These are phyloP conservation scores for Jackrogersella minutella DNA, from an alignment of 495 filamentous ascomycete species.

Conservation along the genomic window DNA sequence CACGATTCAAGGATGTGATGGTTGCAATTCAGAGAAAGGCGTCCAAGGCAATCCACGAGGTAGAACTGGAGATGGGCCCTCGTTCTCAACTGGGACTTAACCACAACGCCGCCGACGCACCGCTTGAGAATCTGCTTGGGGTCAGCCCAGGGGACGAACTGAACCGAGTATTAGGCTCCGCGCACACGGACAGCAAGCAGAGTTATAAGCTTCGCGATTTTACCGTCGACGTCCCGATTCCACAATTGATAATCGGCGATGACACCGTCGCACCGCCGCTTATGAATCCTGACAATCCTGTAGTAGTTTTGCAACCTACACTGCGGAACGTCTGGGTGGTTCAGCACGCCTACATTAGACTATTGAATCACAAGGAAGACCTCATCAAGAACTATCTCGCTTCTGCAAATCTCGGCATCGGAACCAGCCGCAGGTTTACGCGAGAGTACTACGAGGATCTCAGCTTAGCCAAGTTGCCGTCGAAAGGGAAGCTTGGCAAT, in stretches of 20 bases:
- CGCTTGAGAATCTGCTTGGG: slow-evolving; percentile 13
- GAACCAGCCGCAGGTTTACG: slow-evolving; percentile 15
- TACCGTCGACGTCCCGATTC: neutral
- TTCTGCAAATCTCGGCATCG: neutral
- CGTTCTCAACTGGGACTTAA: neutral
- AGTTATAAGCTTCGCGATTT: slow-evolving; percentile 32
- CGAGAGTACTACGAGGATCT: slow-evolving; percentile 35
- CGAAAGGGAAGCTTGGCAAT: slow-evolving; percentile 32
- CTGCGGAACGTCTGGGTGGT: slow-evolving; percentile 35
- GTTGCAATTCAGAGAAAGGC: slow-evolving; percentile 11
- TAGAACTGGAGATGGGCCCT: neutral
- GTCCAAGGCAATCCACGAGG: slow-evolving; percentile 15
- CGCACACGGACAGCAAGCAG: neutral
- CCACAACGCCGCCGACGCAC: neutral
- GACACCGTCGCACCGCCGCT: neutral
- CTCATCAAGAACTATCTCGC: slow-evolving; percentile 24
- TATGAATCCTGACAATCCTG: neutral
- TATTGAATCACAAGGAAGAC: slow-evolving; percentile 22
- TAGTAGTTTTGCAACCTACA: slow-evolving; percentile 22
- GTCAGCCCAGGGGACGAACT: neutral
- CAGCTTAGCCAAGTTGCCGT: slow-evolving; percentile 14
- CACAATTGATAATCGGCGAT: slow-evolving; percentile 3
- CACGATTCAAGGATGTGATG: slow-evolving; percentile 29
- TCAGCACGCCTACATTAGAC: slow-evolving; percentile 25
- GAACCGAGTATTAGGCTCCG: slow-evolving; percentile 13